A percentile compares a stretch with the other conserved stretches of the same genome.
Evolutionary conservation across 2,329 filamentous ascomycete species (phyloP).

Genomic region (Mycosphaerelloides madeirae): DNA sequence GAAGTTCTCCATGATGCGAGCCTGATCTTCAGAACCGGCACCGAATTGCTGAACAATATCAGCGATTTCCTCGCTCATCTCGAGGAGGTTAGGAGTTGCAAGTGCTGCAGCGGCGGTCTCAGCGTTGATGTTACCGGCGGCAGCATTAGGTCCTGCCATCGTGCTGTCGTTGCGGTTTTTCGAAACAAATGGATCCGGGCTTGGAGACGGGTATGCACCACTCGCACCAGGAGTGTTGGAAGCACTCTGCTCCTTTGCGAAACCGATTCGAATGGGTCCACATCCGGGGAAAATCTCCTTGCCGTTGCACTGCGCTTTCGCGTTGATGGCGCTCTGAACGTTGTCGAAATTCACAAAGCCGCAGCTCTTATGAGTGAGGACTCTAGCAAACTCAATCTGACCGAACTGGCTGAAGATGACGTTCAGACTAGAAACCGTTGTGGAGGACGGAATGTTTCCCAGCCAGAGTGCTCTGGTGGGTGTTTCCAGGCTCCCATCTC

Average conservation of each 20-base stretch:
- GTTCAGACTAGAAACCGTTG: constrained; percentile 87
- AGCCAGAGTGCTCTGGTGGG: constrained; percentile 95
- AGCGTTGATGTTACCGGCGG: constrained; percentile 35
- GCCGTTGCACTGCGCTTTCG: constrained; percentile 82
- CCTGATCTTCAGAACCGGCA: constrained; percentile 71
- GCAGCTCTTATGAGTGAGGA: constrained; percentile 97
- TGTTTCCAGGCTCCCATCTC: constrained; percentile 64
- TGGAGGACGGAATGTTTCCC: constrained; percentile 93
- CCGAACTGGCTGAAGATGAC: constrained; percentile 96
- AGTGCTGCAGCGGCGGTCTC: constrained; percentile 52
- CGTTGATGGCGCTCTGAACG: constrained; percentile 82
- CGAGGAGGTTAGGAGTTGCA: constrained; percentile 65
- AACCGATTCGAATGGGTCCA: constrained; percentile 91
- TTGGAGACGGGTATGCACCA: constrained; percentile 82
- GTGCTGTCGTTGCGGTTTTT: constrained; percentile 36
- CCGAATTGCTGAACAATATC: constrained; percentile 86
- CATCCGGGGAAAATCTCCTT: constrained; percentile 98
- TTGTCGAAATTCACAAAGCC: constrained; percentile 97
- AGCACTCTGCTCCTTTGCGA: constrained; percentile 89
- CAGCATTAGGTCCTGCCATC: constrained; percentile 24
- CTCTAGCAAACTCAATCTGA: constrained; percentile 81
- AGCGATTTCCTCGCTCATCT: constrained; percentile 77
- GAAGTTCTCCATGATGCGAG: constrained; percentile 67
- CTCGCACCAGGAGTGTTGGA: constrained; percentile 84
- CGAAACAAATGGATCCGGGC: constrained; percentile 70